Percentiles rank a stretch among this genome's conserved stretches.
Evolutionary conservation across 108 stramenopile species (phyloP).

Genomic region (Discostella stelligeroides): DNA sequence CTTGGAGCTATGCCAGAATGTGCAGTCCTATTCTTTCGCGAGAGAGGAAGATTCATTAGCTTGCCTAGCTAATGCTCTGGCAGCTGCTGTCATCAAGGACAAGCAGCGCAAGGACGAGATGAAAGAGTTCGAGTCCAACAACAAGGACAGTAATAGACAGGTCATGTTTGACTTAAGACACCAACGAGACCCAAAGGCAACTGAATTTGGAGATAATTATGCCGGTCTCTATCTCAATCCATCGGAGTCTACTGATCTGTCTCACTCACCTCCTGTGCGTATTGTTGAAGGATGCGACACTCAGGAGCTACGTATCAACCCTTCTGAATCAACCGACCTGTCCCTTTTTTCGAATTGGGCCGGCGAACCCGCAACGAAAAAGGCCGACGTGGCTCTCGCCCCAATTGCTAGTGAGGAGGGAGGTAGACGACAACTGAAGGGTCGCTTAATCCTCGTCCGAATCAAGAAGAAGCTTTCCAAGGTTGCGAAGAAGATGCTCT

Average conservation of each 20-base stretch:
- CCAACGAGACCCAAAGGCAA: slow-evolving; percentile 1
- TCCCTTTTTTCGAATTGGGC: slow-evolving; percentile 11
- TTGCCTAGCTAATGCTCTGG: background rate
- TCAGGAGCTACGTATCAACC: slow-evolving; percentile 4
- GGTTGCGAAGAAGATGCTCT: slow-evolving; percentile 35
- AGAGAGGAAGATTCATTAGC: background rate
- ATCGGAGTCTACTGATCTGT: slow-evolving; percentile 6
- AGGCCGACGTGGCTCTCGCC: background rate
- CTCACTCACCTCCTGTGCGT: slow-evolving; percentile 3
- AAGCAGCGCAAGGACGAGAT: slow-evolving; percentile 1
- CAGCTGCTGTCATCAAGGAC: slow-evolving; percentile 1
- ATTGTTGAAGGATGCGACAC: background rate
- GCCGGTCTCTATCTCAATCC: background rate
- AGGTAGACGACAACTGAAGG: slow-evolving; percentile 33
- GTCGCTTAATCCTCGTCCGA: slow-evolving; percentile 30
- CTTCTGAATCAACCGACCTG: slow-evolving; percentile 4
- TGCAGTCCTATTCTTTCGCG: background rate
- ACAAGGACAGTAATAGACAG: slow-evolving; percentile 22
- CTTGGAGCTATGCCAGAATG: background rate
- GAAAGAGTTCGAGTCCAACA: slow-evolving; percentile 25
- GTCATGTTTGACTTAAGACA: slow-evolving; percentile 25
- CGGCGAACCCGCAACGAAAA: background rate
- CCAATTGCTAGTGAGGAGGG: background rate
- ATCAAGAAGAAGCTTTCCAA: slow-evolving; percentile 45
- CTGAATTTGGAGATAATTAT: background rate